phyloP scores from a whole-genome alignment of 192 early-diverging fungal species.

The Dimargaris cristalligena region DNA sequence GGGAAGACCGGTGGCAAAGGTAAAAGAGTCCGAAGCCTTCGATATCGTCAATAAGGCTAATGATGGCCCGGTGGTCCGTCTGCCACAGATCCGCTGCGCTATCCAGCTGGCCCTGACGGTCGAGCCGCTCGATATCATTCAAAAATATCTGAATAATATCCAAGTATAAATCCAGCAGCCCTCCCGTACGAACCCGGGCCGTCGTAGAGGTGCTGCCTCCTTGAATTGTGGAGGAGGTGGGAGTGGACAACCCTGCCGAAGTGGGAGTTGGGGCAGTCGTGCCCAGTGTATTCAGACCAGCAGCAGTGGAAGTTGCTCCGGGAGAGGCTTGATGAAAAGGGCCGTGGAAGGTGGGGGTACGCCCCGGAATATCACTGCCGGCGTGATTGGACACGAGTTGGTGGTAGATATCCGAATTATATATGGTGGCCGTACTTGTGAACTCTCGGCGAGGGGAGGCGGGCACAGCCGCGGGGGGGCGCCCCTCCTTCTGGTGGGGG shows the following conservation, averaged over 20 bases:
- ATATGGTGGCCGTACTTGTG: not conserved
- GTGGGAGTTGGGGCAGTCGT: too few relatives aligned
- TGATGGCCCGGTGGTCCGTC: slow-evolving; percentile 21
- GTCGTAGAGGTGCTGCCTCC: not conserved
- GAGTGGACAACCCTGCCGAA: not conserved
- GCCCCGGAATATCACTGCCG: not conserved
- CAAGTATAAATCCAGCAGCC: slow-evolving; percentile 46
- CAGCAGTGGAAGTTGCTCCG: not conserved
- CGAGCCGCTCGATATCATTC: slow-evolving; percentile 13
- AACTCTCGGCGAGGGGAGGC: not conserved
- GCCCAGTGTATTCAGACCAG: too few relatives aligned
- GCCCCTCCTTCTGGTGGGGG: too few relatives aligned
- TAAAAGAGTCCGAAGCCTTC: slow-evolving; percentile 60
- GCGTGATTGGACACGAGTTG: not conserved
- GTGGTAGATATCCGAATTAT: not conserved
- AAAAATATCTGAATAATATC: slow-evolving; percentile 37
- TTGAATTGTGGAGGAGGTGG: too few relatives aligned
- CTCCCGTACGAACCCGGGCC: slow-evolving; percentile 24
- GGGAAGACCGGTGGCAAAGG: slow-evolving; percentile 36
- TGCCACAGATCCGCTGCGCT: slow-evolving; percentile 20
- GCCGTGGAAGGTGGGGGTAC: not conserved
- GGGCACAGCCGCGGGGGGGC: too few relatives aligned
- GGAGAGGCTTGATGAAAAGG: too few relatives aligned
- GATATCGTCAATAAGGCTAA: slow-evolving; percentile 41
- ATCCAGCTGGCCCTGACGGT: slow-evolving; percentile 13